phyloP scores from a whole-genome alignment of 2,329 filamentous ascomycete species.

The Stemphylium beticola region DNA sequence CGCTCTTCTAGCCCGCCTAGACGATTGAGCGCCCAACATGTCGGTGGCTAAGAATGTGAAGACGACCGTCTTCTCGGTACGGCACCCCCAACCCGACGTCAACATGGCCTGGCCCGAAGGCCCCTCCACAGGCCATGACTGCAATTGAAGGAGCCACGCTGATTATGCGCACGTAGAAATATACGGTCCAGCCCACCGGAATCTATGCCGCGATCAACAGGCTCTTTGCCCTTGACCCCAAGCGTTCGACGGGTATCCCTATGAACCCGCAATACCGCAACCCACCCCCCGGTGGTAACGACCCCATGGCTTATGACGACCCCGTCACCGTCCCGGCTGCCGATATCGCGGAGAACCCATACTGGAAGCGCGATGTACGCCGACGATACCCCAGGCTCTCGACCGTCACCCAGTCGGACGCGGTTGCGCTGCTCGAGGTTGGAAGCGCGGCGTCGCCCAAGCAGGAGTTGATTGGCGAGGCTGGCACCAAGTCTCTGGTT shows the following conservation, averaged over 20 bases:
- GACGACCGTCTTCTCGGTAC: conserved; percentile 39
- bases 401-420: conserved; percentile 81
- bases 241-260: conserved; percentile 89
- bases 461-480: conserved; percentile 77
- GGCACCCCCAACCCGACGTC: conserved; percentile 12
- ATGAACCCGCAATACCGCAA: conserved; percentile 92
- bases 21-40: conserved; percentile 33
- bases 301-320: conserved; percentile 77
- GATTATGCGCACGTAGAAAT: conserved; percentile 70
- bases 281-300: conserved; percentile 76
- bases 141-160: conserved; percentile 12
- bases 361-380: conserved; percentile 93
- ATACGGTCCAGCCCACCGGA: conserved; percentile 88
- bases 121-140: conserved; percentile 11
- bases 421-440: conserved; percentile 82
- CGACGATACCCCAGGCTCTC: conserved; percentile 81
- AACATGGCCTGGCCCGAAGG: conserved; percentile 4
- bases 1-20: conserved; percentile 20
- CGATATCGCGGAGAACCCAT: conserved; percentile 89
- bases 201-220: conserved; percentile 86
- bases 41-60: conserved; percentile 38
- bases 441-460: conserved; percentile 83
- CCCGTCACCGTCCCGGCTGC: conserved; percentile 83
- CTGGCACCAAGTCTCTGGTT: conserved; percentile 75
- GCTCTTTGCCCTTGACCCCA: conserved; percentile 78